Percentiles rank a stretch among this genome's conserved stretches.
These are phyloP conservation scores for Ramaria sp. DNA, from an alignment of 768 basidiomycete genomes.

Conservation along the genomic window DNA sequence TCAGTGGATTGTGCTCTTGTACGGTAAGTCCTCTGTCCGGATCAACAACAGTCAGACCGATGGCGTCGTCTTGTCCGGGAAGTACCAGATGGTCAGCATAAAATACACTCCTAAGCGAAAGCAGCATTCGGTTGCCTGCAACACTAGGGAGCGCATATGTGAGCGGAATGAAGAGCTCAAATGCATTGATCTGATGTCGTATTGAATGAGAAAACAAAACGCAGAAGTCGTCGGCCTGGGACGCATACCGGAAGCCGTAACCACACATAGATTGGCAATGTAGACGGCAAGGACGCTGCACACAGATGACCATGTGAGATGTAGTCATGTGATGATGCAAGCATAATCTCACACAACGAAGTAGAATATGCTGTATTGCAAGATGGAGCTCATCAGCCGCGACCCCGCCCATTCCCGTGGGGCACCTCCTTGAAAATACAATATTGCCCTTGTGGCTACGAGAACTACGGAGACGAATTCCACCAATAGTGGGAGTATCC, in stretches of 20 bases:
- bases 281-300: background rate
- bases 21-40: background rate
- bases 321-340: background rate
- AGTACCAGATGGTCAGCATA: background rate
- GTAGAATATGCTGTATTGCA: conserved; percentile 1
- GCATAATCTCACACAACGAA: conserved; percentile 2
- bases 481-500: conserved; percentile 4
- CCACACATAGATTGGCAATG: conserved; percentile 4
- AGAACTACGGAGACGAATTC: conserved; percentile 1
- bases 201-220: background rate
- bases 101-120: conserved; percentile 3
- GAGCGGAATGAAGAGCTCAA: conserved; percentile 5
- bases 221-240: background rate
- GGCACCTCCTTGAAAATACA: conserved; percentile 2
- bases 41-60: conserved; percentile 1
- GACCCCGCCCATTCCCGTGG: background rate
- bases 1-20: conserved; percentile 4
- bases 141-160: conserved; percentile 6
- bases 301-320: background rate
- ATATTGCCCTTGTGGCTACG: background rate
- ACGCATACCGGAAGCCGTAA: background rate
- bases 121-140: conserved; percentile 7
- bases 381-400: background rate
- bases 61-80: background rate
- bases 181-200: background rate